These are phyloP conservation scores for Fusarium piperis DNA, from an alignment of 2,329 filamentous ascomycete genomes.

Conservation along the genomic window DNA sequence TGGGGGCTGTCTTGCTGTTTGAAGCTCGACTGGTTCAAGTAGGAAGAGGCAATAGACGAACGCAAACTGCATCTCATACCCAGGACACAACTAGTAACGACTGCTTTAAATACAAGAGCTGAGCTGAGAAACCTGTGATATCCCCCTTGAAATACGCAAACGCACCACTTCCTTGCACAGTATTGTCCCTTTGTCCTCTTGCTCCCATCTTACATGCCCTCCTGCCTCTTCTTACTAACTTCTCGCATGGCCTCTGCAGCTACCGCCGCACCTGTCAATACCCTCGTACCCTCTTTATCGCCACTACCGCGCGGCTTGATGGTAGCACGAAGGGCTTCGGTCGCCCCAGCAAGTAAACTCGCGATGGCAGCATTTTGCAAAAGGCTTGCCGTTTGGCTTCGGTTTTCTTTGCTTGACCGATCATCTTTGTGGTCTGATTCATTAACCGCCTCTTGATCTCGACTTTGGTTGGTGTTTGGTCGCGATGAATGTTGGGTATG, in stretches of 20 bases:
- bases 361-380: not conserved
- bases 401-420: not conserved
- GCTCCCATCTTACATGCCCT: too few relatives aligned
- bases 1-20: too few relatives aligned
- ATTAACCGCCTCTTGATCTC: not conserved
- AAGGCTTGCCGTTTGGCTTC: not conserved
- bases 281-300: not conserved
- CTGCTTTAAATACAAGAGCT: not conserved
- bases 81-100: not conserved
- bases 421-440: not conserved
- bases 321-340: not conserved
- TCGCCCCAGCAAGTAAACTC: not conserved
- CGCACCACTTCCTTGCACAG: too few relatives aligned
- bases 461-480: not conserved
- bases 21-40: too few relatives aligned
- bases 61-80: too few relatives aligned
- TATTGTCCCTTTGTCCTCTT: too few relatives aligned
- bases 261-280: not conserved
- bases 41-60: too few relatives aligned
- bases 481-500: not conserved
- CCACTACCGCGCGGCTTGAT: not conserved
- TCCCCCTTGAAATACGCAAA: fast-evolving
- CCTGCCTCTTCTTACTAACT: too few relatives aligned
- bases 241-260: too few relatives aligned
- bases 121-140: not conserved